Conservation (phyloP, 2,329 filamentous ascomycete species). For the Paecilomyces variotii region DNA sequence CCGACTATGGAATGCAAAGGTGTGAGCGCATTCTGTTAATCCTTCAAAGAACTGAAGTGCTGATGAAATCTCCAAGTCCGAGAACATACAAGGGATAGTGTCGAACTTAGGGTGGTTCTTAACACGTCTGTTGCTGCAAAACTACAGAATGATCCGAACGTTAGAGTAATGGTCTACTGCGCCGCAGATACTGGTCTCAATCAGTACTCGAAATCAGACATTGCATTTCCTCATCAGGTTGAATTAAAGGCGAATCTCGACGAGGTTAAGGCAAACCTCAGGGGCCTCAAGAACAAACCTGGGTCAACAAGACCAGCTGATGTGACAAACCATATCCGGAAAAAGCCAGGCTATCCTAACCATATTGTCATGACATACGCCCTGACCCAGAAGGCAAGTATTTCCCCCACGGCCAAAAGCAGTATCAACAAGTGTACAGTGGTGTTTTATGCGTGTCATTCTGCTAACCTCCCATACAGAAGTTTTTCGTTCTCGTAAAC, state of each 20-base stretch:
- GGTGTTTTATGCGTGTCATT: slow-evolving; percentile 6
- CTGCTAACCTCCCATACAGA: slow-evolving; percentile 39
- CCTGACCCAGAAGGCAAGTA: slow-evolving; percentile 71
- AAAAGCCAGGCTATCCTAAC: slow-evolving; percentile 62
- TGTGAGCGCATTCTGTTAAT: slow-evolving; percentile 36
- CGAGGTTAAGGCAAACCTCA: slow-evolving; percentile 85
- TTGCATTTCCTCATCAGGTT: slow-evolving; percentile 84
- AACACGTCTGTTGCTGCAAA: slow-evolving; percentile 47
- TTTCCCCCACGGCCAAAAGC: slow-evolving; percentile 9
- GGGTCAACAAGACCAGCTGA: slow-evolving; percentile 91
- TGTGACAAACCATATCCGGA: slow-evolving; percentile 69
- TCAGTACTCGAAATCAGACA: slow-evolving; percentile 54
- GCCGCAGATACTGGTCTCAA: slow-evolving; percentile 54
- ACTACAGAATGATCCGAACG: slow-evolving; percentile 52
- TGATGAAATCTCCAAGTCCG: slow-evolving; percentile 34
- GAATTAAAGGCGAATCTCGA: slow-evolving; percentile 85
- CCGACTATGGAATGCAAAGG: slow-evolving; percentile 62
- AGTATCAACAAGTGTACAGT: not conserved
- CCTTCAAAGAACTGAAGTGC: slow-evolving; percentile 12
- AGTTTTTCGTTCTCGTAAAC: slow-evolving; percentile 64
- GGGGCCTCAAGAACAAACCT: slow-evolving; percentile 91
- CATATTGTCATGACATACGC: slow-evolving; percentile 83
- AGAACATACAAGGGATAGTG: slow-evolving; percentile 51
- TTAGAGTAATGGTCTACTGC: slow-evolving; percentile 78
- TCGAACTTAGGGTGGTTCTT: slow-evolving; percentile 51